Conservation (phyloP, 306 rosid genomes). For the Medicago truncatula region DNA sequence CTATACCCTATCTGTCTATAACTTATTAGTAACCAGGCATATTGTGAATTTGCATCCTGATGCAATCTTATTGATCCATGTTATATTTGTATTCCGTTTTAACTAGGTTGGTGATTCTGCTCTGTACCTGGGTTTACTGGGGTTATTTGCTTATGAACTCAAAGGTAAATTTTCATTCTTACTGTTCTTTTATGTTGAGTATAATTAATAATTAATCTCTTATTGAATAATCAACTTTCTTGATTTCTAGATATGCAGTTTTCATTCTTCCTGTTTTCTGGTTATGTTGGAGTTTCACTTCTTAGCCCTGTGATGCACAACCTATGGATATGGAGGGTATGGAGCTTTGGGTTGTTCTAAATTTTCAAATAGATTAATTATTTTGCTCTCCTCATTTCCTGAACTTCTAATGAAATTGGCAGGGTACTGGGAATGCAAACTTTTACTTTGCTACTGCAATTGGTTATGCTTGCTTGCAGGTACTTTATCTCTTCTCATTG, state of each 20-base stretch:
- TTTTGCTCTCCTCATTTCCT: slow-evolving; percentile 34
- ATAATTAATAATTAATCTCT: not conserved
- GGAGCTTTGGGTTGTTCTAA: slow-evolving; percentile 41
- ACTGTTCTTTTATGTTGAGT: not conserved
- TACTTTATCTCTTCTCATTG: slow-evolving; percentile 40
- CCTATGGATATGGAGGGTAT: slow-evolving; percentile 99
- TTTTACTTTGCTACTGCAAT: slow-evolving; percentile 94
- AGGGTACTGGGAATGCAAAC: slow-evolving; percentile 98
- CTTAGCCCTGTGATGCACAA: slow-evolving; percentile 99
- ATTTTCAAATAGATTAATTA: slow-evolving; percentile 36
- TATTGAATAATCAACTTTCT: slow-evolving; percentile 44
- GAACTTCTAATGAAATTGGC: slow-evolving; percentile 51
- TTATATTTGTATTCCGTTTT: slow-evolving; percentile 39
- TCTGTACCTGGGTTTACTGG: slow-evolving; percentile 81
- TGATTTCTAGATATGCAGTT: slow-evolving; percentile 79
- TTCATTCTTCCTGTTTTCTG: slow-evolving; percentile 88
- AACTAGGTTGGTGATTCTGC: slow-evolving; percentile 90
- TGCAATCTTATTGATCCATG: slow-evolving; percentile 34
- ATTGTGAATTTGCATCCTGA: slow-evolving; percentile 32
- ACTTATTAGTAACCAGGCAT: slow-evolving; percentile 6
- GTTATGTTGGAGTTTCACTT: slow-evolving; percentile 84
- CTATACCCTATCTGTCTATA: slow-evolving; percentile 14
- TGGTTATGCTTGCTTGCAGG: slow-evolving; percentile 89
- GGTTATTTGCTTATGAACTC: slow-evolving; percentile 84
- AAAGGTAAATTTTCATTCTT: slow-evolving; percentile 54